Percentiles rank a stretch among this genome's conserved stretches.
These are phyloP conservation scores for Parietaria judaica DNA, from an alignment of 306 rosid species.

Conservation along the genomic window DNA sequence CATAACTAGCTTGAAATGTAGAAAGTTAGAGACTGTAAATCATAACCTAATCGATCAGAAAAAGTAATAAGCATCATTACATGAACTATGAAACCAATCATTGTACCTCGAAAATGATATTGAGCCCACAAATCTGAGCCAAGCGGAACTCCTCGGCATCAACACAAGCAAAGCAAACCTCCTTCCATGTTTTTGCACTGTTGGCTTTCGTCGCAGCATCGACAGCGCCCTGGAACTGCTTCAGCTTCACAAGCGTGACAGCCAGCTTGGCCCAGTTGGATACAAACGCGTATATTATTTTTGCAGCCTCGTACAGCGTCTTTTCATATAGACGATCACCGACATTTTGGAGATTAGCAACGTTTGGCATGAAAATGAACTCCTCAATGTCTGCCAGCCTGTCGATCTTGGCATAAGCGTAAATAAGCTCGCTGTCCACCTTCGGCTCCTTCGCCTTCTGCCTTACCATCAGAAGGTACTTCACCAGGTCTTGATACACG, in stretches of 20 bases:
- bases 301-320: constrained; percentile 94
- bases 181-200: constrained; percentile 99
- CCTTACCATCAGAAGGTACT: constrained; percentile 94
- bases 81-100: constrained; percentile 8
- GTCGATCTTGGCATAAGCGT: constrained; percentile 97
- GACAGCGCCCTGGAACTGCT: constrained; percentile 97
- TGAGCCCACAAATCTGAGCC: constrained; percentile 98
- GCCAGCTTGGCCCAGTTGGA: constrained; percentile 99
- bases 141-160: constrained; percentile 99
- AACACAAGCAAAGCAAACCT: constrained; percentile 98
- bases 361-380: constrained; percentile 96
- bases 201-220: constrained; percentile 99
- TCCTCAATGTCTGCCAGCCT: constrained; percentile 94
- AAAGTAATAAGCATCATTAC: constrained; percentile 11
- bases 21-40: too few species aligned
- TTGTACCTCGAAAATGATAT: constrained; percentile 84
- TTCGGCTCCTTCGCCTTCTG: constrained; percentile 89
- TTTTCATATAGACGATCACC: constrained; percentile 94
- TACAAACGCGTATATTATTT: constrained; percentile 82
- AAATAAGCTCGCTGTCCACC: constrained; percentile 98
- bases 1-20: too few species aligned
- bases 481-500: constrained; percentile 91
- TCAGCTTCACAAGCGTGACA: constrained; percentile 79
- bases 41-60: too few species aligned
- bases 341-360: constrained; percentile 93